Base-by-base conservation (phyloP, 2,329 filamentous ascomycete species). In the Sporothrix humicola region DNA sequence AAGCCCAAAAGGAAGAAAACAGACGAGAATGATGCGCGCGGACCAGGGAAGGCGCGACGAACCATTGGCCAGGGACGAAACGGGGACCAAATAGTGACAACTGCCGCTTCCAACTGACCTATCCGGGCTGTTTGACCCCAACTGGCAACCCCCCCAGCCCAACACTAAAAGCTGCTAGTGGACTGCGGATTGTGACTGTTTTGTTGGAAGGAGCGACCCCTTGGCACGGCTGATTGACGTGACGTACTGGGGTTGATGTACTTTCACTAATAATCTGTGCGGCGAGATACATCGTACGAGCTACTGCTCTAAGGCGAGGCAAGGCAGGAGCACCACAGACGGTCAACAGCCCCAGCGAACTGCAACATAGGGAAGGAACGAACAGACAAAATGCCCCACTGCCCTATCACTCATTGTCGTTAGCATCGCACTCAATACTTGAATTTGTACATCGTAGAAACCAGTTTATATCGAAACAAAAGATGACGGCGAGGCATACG, bases 1-100 rank as follows among this genome's bases (percentile, higher is more conserved):
- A 72, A 46, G 23, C 71, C 63, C 63, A 72, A 72, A 72, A 20
- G 10, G 71, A 72, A 59, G 50, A 72, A 72, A 72, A 72, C 71
- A 69, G 71, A 72, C 71, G 71, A 72, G 71, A 68, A 68, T 17
- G 66, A 69, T 50, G 31, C 8, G 17, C 17, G 66, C 26, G 23
- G 48, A 44, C 15, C 66, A 69, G 12, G 26, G 48, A 69, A 54
- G 48, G 46, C 61, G 42, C 42, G 61, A 66, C 15, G 20, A 66
- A 48, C 61, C 61, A 66, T 54, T 69, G 66, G 66, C 26, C 26
- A 69, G 66, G 17, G 42, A 37, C 31, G 31, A 37, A 37, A 37
- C 7, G 7, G 31, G 31, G 31, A 37, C 31, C 31, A 37, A 37
- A 37, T 37, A 37, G 31, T 37, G 48, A n/a, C 13, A 54, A 69